A percentile compares a stretch with the other conserved stretches of the same genome.
Conservation (phyloP, 2,329 filamentous ascomycete species). For the Coleophoma eucalyptorum region DNA sequence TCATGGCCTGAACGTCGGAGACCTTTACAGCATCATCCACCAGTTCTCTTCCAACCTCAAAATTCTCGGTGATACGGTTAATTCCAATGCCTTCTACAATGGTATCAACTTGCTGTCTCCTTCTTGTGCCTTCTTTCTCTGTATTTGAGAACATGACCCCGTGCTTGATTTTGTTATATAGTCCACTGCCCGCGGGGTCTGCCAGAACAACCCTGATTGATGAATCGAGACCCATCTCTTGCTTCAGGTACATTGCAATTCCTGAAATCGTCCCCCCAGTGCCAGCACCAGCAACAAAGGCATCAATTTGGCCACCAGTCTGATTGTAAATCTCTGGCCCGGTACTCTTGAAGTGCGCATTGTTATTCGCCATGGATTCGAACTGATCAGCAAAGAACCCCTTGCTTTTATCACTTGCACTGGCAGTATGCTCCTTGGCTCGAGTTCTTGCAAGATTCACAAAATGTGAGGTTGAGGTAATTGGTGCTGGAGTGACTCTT, state of each 20-base stretch:
- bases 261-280: slow-evolving; percentile 93
- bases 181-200: slow-evolving; percentile 88
- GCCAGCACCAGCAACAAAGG: slow-evolving; percentile 89
- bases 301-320: slow-evolving; percentile 69
- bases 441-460: slow-evolving; percentile 84
- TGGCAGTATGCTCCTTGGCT: slow-evolving; percentile 68
- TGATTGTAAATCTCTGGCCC: slow-evolving; percentile 88
- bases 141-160: slow-evolving; percentile 93
- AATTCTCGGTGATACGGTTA: slow-evolving; percentile 91
- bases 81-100: slow-evolving; percentile 96
- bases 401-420: slow-evolving; percentile 54
- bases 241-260: slow-evolving; percentile 79
- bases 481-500: slow-evolving; percentile 84
- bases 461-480: slow-evolving; percentile 89
- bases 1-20: slow-evolving; percentile 81
- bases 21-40: slow-evolving; percentile 90
- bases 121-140: slow-evolving; percentile 85
- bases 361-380: slow-evolving; percentile 85
- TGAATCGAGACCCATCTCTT: slow-evolving; percentile 33
- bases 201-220: slow-evolving; percentile 72
- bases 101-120: slow-evolving; percentile 88
- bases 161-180: slow-evolving; percentile 88
- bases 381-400: slow-evolving; percentile 98
- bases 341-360: slow-evolving; percentile 76
- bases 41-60: slow-evolving; percentile 79